These are phyloP conservation scores for Plenodomus biglobosus DNA, from an alignment of 2,329 filamentous ascomycete genomes.

Conservation along the genomic window DNA sequence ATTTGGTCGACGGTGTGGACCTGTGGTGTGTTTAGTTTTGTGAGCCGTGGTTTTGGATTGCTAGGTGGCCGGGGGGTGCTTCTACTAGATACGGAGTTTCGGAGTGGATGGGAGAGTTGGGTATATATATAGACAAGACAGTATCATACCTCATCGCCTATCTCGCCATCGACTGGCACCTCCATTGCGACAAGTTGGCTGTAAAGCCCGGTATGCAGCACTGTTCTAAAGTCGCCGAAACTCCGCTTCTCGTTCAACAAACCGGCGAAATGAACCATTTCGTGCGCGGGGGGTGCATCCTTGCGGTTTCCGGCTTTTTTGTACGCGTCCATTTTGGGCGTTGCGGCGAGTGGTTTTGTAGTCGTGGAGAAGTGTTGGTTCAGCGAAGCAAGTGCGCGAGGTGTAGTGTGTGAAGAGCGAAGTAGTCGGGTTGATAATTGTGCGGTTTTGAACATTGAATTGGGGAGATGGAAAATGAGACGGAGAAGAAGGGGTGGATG, in stretches of 20 bases:
- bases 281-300: conserved; percentile 34
- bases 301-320: conserved; percentile 33
- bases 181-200: conserved; percentile 66
- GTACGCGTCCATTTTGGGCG: conserved; percentile 22
- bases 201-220: conserved; percentile 65
- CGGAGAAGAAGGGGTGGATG: too few relatives aligned
- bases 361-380: not conserved
- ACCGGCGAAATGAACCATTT: conserved; percentile 64
- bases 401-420: conserved; percentile 1
- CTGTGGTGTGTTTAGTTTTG: conserved; percentile 15
- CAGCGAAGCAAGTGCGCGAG: conserved; percentile 1
- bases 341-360: conserved; percentile 1
- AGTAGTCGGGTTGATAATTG: not conserved
- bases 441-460: conserved; percentile 27
- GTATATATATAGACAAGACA: not conserved
- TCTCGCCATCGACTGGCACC: conserved; percentile 63
- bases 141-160: conserved; percentile 61
- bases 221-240: conserved; percentile 62
- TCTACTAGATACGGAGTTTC: too few relatives aligned
- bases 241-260: conserved; percentile 58
- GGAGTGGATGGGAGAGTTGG: too few relatives aligned
- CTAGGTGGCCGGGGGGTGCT: too few relatives aligned
- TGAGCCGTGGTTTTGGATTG: too few relatives aligned
- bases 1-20: conserved; percentile 65
- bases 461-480: not conserved